Conservation (phyloP, 2,329 filamentous ascomycete genomes). For the Nemania sp. region DNA sequence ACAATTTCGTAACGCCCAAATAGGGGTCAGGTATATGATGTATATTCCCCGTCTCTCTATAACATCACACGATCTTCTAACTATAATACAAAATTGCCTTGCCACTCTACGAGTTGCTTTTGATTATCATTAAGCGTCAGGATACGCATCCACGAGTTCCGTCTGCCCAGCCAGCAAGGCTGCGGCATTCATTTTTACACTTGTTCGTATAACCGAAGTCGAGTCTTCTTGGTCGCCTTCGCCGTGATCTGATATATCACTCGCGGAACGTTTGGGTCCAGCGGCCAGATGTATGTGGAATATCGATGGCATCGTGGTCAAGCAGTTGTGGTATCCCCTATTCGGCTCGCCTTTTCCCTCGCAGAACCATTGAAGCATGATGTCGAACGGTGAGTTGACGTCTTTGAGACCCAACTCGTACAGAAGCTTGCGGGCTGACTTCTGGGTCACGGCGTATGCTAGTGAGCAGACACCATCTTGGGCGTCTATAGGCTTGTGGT, state of each 20-base stretch:
- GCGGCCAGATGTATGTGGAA: conserved; percentile 52
- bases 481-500: conserved; percentile 31
- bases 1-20: no score
- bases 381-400: conserved; percentile 48
- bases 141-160: conserved; percentile 15
- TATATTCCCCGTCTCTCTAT: no score
- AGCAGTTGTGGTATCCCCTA: conserved; percentile 44
- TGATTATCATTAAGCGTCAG: not conserved
- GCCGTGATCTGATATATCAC: conserved; percentile 45
- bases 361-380: conserved; percentile 53
- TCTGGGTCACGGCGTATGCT: conserved; percentile 51
- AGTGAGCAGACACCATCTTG: conserved; percentile 47
- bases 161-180: conserved; percentile 2
- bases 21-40: no score
- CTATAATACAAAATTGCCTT: no score
- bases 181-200: conserved; percentile 46
- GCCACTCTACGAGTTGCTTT: not conserved
- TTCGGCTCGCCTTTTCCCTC: conserved; percentile 42
- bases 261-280: conserved; percentile 42
- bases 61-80: no score
- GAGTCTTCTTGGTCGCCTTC: conserved; percentile 38
- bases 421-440: conserved; percentile 49
- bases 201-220: conserved; percentile 47
- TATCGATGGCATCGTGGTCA: conserved; percentile 49
- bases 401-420: conserved; percentile 49